These are phyloP conservation scores for Paratinospora sagittata DNA, from an alignment of 164 flowering plant species.

Conservation along the genomic window DNA sequence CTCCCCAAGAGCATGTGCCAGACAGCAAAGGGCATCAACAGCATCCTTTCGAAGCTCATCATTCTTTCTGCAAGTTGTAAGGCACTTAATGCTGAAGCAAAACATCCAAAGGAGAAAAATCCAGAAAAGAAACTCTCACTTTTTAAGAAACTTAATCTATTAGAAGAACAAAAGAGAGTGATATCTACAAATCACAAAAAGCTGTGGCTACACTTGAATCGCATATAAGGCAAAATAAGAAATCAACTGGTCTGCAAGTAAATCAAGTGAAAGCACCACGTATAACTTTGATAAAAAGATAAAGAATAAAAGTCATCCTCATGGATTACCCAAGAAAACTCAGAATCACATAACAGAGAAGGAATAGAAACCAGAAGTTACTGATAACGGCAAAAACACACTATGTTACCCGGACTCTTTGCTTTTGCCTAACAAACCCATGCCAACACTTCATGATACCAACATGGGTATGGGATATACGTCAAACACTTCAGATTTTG, in stretches of 20 bases:
- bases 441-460: too few relatives aligned
- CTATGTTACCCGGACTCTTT: too few relatives aligned
- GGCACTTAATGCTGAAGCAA: conserved; percentile 1
- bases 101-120: neutral
- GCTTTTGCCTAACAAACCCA: too few relatives aligned
- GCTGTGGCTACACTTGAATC: neutral
- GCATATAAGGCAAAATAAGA: neutral
- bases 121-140: neutral
- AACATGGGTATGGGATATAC: too few relatives aligned
- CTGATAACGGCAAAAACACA: too few relatives aligned
- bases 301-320: neutral
- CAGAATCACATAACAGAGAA: neutral
- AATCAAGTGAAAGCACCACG: neutral
- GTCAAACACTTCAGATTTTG: too few relatives aligned
- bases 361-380: neutral
- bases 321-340: neutral
- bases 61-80: conserved; percentile 53
- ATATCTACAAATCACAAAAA: neutral
- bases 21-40: conserved; percentile 91
- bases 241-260: neutral
- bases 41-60: conserved; percentile 92
- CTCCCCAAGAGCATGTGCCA: conserved; percentile 94
- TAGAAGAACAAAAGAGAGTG: neutral
- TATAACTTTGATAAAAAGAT: neutral
- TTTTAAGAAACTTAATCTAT: neutral